These are phyloP conservation scores for Solanum etuberosum DNA, from an alignment of 257 asterid species.

Conservation along the genomic window DNA sequence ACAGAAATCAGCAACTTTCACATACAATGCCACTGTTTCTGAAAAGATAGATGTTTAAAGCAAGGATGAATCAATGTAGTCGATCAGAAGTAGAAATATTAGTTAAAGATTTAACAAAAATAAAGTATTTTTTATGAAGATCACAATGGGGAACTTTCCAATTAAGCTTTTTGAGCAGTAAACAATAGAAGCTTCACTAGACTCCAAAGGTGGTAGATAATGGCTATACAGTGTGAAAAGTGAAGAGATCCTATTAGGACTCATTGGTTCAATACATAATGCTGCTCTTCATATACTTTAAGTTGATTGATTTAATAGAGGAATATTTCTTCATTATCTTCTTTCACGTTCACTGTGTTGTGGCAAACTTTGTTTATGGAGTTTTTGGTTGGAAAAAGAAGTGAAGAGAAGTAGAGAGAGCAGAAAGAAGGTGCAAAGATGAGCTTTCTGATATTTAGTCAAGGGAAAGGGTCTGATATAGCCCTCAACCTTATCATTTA, in stretches of 20 bases:
- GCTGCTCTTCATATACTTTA: neutral
- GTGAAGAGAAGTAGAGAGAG: neutral
- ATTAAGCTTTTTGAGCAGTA: neutral
- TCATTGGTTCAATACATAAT: neutral
- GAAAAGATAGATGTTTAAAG: neutral
- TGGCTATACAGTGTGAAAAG: neutral
- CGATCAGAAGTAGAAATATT: neutral
- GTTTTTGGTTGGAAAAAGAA: neutral
- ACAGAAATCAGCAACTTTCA: neutral
- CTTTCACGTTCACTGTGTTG: neutral
- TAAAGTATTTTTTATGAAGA: neutral
- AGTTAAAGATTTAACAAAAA: neutral
- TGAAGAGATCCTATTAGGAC: neutral
- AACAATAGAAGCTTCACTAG: neutral
- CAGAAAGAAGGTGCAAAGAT: neutral
- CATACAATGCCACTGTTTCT: neutral
- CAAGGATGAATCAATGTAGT: neutral
- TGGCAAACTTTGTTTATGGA: neutral
- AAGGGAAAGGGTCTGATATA: neutral
- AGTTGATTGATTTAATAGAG: neutral
- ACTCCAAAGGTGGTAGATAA: neutral
- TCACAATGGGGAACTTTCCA: neutral
- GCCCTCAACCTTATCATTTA: neutral
- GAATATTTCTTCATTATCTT: neutral
- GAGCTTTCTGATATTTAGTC: neutral